A percentile compares a stretch with the other conserved stretches of the same genome.
Evolutionary conservation across 805 yeast species (phyloP).

Genomic region (Isabelozyma pseudorhagii): DNA sequence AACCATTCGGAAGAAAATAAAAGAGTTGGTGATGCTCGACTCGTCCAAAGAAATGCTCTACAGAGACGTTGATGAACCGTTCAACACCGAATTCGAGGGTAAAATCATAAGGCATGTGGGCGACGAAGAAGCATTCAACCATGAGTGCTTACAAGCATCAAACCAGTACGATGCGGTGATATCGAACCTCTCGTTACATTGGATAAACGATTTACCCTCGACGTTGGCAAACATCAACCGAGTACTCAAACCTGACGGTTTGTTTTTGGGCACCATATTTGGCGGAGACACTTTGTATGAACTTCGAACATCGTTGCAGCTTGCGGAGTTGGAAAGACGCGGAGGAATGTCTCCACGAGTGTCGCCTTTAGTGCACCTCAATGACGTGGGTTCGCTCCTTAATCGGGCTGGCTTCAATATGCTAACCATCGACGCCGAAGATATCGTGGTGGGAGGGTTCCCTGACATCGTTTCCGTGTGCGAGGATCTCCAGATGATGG

Average conservation of each 20-base stretch:
- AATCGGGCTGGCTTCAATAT: conserved; percentile 76
- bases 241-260: conserved; percentile 72
- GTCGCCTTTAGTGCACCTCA: conserved; percentile 75
- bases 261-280: conserved; percentile 75
- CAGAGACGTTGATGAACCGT: conserved; percentile 43
- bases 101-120: conserved; percentile 49
- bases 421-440: conserved; percentile 82
- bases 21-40: conserved; percentile 64
- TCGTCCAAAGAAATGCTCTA: conserved; percentile 51
- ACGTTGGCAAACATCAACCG: conserved; percentile 53
- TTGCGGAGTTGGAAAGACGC: conserved; percentile 75
- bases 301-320: conserved; percentile 71
- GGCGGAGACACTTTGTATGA: conserved; percentile 88
- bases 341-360: conserved; percentile 82
- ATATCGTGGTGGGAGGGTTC: conserved; percentile 68
- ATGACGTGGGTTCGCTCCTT: conserved; percentile 70
- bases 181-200: conserved; percentile 71
- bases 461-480: conserved; percentile 68
- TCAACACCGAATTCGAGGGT: conserved; percentile 42
- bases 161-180: conserved; percentile 65
- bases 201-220: conserved; percentile 83
- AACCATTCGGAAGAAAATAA: conserved; percentile 50
- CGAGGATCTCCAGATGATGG: conserved; percentile 76
- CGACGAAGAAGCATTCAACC: conserved; percentile 65
- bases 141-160: conserved; percentile 31